Percentiles rank a stretch among this genome's conserved stretches.
Conservation (phyloP, 225 moss, liverwort and hornwort species). For the Pleurozium schreberi region DNA sequence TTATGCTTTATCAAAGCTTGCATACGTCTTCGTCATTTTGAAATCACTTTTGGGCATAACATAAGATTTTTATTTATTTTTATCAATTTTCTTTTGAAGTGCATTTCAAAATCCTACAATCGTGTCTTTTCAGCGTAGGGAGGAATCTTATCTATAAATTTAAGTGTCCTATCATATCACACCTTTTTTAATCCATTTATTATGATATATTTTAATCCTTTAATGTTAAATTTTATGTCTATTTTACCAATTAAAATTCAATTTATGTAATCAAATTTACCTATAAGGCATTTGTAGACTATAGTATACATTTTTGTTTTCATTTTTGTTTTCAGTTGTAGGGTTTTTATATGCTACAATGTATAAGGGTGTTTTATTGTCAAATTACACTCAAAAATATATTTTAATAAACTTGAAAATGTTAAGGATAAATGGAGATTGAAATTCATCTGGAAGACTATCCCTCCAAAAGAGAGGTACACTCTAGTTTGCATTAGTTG, state of each 20-base stretch:
- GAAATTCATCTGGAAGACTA: not conserved
- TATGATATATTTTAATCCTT: not conserved
- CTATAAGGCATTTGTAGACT: not conserved
- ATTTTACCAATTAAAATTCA: too few relatives aligned
- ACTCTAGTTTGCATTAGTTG: too few relatives aligned
- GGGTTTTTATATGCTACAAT: not conserved
- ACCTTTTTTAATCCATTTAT: not conserved
- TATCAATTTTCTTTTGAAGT: not conserved
- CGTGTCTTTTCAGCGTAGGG: not conserved
- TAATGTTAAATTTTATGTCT: not conserved
- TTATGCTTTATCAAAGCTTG: not conserved
- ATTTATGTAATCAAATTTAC: not conserved
- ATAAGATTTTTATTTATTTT: too few relatives aligned
- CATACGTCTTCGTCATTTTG: accelerated
- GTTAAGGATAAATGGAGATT: too few relatives aligned
- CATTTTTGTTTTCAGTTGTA: not conserved
- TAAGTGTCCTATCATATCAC: not conserved
- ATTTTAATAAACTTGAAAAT: not conserved
- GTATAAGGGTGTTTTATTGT: not conserved
- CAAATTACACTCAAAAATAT: accelerated
- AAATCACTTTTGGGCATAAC: accelerated
- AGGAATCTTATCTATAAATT: not conserved
- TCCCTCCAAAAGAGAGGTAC: too few relatives aligned
- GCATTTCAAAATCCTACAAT: not conserved
- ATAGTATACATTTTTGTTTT: not conserved